These are phyloP conservation scores for Begonia fuchsioides DNA, from an alignment of 306 rosid genomes.

Conservation along the genomic window DNA sequence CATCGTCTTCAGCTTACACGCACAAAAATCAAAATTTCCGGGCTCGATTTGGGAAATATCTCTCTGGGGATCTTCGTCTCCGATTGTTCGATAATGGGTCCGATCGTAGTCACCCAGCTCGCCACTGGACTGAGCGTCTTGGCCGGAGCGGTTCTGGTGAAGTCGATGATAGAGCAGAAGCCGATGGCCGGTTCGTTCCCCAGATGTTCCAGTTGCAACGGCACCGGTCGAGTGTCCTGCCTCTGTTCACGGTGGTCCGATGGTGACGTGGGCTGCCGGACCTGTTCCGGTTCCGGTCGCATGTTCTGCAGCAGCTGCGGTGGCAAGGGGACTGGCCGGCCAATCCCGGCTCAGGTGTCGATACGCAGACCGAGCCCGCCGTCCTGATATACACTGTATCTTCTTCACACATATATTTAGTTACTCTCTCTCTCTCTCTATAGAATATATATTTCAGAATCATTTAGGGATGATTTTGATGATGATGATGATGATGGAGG, in stretches of 20 bases:
- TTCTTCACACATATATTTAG: not conserved
- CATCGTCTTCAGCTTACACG: no score
- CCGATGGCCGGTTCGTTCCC: slow-evolving; percentile 67
- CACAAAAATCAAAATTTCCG: no score
- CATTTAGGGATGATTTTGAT: no score
- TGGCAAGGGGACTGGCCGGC: slow-evolving; percentile 69
- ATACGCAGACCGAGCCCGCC: slow-evolving; percentile 21
- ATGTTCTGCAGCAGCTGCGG: slow-evolving; percentile 67
- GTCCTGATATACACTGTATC: no score
- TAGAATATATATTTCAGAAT: not conserved
- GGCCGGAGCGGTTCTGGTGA: slow-evolving; percentile 67
- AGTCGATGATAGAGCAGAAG: slow-evolving; percentile 52
- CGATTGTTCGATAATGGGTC: slow-evolving; percentile 16
- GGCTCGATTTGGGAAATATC: no score
- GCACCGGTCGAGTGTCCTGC: slow-evolving; percentile 65
- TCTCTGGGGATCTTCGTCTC: no score
- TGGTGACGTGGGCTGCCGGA: slow-evolving; percentile 52
- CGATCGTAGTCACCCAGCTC: slow-evolving; percentile 53
- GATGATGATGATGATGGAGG: no score
- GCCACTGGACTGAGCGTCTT: slow-evolving; percentile 66
- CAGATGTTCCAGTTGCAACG: slow-evolving; percentile 62
- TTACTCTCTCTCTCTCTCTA: not conserved
- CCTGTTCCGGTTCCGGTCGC: slow-evolving; percentile 68
- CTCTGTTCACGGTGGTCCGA: slow-evolving; percentile 76
- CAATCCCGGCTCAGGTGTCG: slow-evolving; percentile 39